These are phyloP conservation scores for Phytophthora hibernalis DNA, from an alignment of 352 stramenopile genomes.

Conservation along the genomic window DNA sequence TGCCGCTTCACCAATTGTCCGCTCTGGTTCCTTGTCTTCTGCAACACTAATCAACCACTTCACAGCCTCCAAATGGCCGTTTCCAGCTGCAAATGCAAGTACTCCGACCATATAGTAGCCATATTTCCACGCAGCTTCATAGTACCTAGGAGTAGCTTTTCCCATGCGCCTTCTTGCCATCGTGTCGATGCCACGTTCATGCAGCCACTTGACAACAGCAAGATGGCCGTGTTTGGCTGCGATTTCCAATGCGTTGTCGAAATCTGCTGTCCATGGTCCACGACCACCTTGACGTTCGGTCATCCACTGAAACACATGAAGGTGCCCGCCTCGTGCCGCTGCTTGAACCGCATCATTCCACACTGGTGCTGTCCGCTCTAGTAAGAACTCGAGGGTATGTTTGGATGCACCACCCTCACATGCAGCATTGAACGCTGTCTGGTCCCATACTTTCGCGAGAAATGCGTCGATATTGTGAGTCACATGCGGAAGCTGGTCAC, in stretches of 20 bases:
- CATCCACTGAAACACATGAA: conserved; percentile 21
- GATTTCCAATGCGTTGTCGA: neutral
- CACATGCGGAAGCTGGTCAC: no score
- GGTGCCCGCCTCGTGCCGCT: conserved; percentile 2
- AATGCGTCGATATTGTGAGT: no score
- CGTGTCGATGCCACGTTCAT: neutral
- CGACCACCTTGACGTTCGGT: neutral
- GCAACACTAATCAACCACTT: conserved; percentile 5
- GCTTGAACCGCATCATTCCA: conserved; percentile 1
- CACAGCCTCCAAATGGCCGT: conserved; percentile 12
- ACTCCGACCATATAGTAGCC: neutral
- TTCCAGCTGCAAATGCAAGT: neutral
- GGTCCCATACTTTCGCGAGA: no score
- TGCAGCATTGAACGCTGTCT: conserved; percentile 13
- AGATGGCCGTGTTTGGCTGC: conserved; percentile 16
- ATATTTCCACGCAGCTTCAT: neutral
- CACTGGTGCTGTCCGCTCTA: neutral
- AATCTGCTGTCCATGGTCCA: conserved; percentile 12
- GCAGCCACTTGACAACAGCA: conserved; percentile 6
- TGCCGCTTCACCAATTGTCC: neutral
- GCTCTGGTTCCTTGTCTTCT: neutral
- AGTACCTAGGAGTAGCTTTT: neutral
- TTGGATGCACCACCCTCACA: conserved; percentile 4
- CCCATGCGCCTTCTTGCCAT: neutral
- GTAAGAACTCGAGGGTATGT: conserved; percentile 6